These are phyloP conservation scores for Zymoseptoria tritici DNA, from an alignment of 2,329 filamentous ascomycete species.

Conservation along the genomic window DNA sequence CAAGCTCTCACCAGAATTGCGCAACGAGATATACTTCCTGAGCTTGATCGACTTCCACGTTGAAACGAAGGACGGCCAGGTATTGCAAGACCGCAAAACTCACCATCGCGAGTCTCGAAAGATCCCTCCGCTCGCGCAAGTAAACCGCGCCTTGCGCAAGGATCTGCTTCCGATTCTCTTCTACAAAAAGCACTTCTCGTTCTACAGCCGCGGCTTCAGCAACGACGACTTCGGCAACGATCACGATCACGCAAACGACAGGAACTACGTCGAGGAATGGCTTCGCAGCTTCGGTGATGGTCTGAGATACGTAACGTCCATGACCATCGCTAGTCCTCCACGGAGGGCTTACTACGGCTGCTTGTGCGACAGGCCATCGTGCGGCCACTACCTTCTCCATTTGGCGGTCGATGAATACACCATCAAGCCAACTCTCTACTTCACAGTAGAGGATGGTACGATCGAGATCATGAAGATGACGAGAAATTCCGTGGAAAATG, in stretches of 20 bases:
- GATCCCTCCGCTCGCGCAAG: background rate
- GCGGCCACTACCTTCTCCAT: background rate
- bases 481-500: background rate
- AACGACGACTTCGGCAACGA: background rate
- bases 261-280: background rate
- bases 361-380: background rate
- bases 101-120: background rate
- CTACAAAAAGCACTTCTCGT: background rate
- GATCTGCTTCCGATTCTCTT: background rate
- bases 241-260: background rate
- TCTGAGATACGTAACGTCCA: background rate
- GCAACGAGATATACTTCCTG: background rate
- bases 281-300: background rate
- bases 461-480: background rate
- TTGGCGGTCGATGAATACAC: background rate
- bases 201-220: background rate
- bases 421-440: background rate
- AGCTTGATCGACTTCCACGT: background rate
- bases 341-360: background rate
- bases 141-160: background rate
- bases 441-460: background rate
- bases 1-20: background rate
- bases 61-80: background rate
- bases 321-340: background rate
- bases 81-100: background rate